Percentiles rank a stretch among this genome's conserved stretches.
phyloP scores from a whole-genome alignment of 768 basidiomycete genomes.

The Phylloporus rhodoxanthus region DNA sequence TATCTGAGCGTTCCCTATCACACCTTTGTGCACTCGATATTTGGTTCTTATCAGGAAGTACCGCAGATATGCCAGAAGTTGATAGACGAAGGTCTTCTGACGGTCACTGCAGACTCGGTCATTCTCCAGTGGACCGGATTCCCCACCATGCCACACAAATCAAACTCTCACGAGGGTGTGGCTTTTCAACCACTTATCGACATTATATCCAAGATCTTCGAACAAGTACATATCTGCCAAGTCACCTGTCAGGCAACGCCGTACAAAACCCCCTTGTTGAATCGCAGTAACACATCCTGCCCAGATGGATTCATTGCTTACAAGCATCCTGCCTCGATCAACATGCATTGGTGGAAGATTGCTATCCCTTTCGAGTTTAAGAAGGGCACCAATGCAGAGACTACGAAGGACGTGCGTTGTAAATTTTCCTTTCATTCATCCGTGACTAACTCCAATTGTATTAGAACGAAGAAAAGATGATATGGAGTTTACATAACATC shows the following conservation, averaged over 20 bases:
- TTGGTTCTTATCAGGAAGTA: background rate
- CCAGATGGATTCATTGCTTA: no score
- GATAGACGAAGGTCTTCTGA: background rate
- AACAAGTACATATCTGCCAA: background rate
- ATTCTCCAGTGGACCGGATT: background rate
- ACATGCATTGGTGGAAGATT: no score
- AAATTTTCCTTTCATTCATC: background rate
- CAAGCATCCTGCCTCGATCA: no score
- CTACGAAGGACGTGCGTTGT: no score
- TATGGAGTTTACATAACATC: conserved; percentile 24
- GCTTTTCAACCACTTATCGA: background rate
- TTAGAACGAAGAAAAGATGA: conserved; percentile 16
- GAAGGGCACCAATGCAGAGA: no score
- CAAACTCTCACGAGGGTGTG: background rate
- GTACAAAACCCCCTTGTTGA: no score
- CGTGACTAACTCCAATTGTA: background rate
- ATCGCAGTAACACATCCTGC: no score
- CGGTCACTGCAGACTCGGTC: background rate
- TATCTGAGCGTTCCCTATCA: background rate
- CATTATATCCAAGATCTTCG: background rate
- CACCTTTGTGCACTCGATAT: background rate
- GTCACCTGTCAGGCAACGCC: no score
- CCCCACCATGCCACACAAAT: background rate
- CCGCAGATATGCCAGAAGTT: background rate
- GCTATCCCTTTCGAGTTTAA: no score